These are phyloP conservation scores for Zygnema circumcarinatum DNA, from an alignment of 139 green algal species.

Conservation along the genomic window DNA sequence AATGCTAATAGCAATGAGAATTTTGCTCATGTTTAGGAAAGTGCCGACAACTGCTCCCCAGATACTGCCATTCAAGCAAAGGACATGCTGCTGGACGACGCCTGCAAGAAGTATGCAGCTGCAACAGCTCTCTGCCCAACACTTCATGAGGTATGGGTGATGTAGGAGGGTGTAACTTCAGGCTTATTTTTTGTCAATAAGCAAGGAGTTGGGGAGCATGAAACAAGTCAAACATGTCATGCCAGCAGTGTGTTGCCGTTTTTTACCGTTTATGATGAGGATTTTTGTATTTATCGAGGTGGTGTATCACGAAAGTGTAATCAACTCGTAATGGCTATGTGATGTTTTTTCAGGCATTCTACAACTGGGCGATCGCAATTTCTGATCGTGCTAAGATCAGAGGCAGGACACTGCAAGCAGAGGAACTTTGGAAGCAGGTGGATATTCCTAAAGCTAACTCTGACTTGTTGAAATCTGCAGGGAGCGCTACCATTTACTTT, in stretches of 20 bases:
- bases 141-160: conserved; percentile 52
- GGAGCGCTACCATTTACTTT: background rate
- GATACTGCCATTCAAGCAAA: conserved; percentile 36
- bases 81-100: conserved; percentile 53
- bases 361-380: conserved; percentile 63
- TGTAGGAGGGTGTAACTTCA: conserved; percentile 3
- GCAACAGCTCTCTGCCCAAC: conserved; percentile 47
- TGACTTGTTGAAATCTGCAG: background rate
- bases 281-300: too few relatives aligned
- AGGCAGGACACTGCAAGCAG: conserved; percentile 47
- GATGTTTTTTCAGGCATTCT: conserved; percentile 52
- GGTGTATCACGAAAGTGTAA: too few relatives aligned
- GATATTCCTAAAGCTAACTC: background rate
- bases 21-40: conserved; percentile 29
- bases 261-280: too few relatives aligned
- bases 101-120: conserved; percentile 57
- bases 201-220: background rate
- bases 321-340: too few relatives aligned
- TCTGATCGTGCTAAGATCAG: conserved; percentile 61
- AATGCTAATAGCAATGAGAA: background rate
- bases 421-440: conserved; percentile 58
- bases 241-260: too few relatives aligned
- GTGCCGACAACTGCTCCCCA: conserved; percentile 52
- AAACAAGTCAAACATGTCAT: too few relatives aligned
- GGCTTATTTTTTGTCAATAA: background rate